phyloP scores from a whole-genome alignment of 2,329 filamentous ascomycete genomes.

The Clarireedia paspali region DNA sequence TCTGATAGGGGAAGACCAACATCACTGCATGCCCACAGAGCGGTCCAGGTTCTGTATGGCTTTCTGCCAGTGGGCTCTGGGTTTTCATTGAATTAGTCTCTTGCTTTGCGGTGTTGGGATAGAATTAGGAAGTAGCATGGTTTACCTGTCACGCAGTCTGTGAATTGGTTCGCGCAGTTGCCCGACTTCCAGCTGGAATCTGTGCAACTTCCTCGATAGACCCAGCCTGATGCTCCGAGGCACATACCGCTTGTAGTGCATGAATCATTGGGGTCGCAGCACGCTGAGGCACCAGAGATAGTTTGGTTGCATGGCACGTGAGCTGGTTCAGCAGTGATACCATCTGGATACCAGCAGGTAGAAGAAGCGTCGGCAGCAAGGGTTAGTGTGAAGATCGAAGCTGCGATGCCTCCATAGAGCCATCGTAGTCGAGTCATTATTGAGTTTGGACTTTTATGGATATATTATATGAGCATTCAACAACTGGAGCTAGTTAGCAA shows the following conservation, averaged over 20 bases:
- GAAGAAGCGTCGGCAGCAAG: background rate
- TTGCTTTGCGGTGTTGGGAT: background rate
- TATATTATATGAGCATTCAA: too few relatives aligned
- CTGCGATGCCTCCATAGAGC: background rate
- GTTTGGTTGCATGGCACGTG: constrained; percentile 16
- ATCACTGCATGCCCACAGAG: background rate
- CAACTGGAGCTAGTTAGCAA: too few relatives aligned
- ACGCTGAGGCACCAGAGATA: background rate
- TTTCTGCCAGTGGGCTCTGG: background rate
- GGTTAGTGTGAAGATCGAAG: background rate
- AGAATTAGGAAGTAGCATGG: background rate
- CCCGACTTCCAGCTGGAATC: background rate
- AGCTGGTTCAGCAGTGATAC: constrained; percentile 10
- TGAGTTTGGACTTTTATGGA: too few relatives aligned
- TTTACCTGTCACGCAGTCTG: background rate
- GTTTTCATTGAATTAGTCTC: too few relatives aligned
- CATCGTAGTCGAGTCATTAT: too few relatives aligned
- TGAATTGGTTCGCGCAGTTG: background rate
- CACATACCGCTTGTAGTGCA: background rate
- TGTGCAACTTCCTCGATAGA: background rate
- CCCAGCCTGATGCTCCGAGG: background rate
- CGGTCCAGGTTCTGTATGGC: background rate
- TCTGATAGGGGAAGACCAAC: background rate
- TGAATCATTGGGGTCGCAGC: background rate
- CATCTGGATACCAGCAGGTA: constrained; percentile 14